These are phyloP conservation scores for Penicillium diatomitis DNA, from an alignment of 495 filamentous ascomycete species.

Conservation along the genomic window DNA sequence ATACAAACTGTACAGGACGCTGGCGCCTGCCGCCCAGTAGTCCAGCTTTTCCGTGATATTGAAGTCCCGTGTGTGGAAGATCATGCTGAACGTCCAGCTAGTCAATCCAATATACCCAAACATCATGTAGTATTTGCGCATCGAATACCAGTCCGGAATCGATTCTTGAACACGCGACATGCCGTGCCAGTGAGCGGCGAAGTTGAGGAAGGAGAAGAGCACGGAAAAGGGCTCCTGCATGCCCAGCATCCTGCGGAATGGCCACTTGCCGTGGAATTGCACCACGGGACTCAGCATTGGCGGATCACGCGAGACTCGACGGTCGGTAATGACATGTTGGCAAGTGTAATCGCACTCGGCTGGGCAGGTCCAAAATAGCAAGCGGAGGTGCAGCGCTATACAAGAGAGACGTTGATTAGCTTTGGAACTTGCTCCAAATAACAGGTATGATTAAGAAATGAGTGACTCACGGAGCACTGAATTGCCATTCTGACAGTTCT, in stretches of 20 bases:
- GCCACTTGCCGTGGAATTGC: conserved; percentile 99
- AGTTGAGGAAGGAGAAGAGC: conserved; percentile 85
- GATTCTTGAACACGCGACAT: conserved; percentile 56
- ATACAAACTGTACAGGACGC: conserved; percentile 84
- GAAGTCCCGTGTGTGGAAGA: conserved; percentile 91
- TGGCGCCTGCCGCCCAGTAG: conserved; percentile 90
- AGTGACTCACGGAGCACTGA: conserved; percentile 37
- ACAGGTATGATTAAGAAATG: background rate
- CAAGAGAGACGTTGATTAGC: background rate
- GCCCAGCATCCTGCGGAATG: conserved; percentile 79
- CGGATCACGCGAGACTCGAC: conserved; percentile 54
- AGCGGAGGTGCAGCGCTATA: conserved; percentile 40
- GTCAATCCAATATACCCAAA: conserved; percentile 76
- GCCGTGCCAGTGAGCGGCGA: conserved; percentile 76
- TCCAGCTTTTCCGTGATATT: conserved; percentile 81
- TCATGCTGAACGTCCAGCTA: conserved; percentile 77
- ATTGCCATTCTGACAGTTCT: conserved; percentile 60
- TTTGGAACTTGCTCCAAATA: background rate
- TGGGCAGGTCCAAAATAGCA: conserved; percentile 59
- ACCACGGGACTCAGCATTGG: conserved; percentile 58
- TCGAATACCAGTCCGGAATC: conserved; percentile 62
- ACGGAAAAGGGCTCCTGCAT: conserved; percentile 93
- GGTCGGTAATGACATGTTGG: conserved; percentile 84
- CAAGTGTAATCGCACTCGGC: conserved; percentile 96
- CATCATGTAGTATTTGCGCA: conserved; percentile 69